Percentiles rank a stretch among this genome's conserved stretches.
Evolutionary conservation across 352 stramenopile genomes (phyloP).

Genomic region (Globisporangium acanthophoron): DNA sequence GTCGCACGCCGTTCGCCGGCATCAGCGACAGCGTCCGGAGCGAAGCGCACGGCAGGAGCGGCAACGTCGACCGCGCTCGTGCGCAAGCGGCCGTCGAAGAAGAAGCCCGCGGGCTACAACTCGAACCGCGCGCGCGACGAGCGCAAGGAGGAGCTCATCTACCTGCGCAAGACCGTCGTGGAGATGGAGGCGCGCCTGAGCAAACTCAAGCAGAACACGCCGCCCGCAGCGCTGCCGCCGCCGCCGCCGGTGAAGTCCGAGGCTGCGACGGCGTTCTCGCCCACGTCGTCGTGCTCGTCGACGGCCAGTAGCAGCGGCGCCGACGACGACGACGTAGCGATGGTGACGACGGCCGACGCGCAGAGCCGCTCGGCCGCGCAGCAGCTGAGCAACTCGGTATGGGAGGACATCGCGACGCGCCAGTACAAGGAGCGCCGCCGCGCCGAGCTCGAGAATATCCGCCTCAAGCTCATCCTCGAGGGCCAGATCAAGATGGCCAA

Average conservation of each 20-base stretch:
- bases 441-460: conserved; percentile 54
- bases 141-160: conserved; percentile 65
- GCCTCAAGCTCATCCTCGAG: conserved; percentile 41
- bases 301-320: conserved; percentile 11
- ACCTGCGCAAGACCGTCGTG: conserved; percentile 49
- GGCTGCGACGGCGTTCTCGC: background rate
- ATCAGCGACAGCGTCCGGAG: conserved; percentile 5
- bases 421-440: conserved; percentile 46
- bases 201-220: conserved; percentile 23
- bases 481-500: conserved; percentile 49
- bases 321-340: conserved; percentile 8
- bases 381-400: conserved; percentile 31
- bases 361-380: background rate
- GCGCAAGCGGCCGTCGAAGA: conserved; percentile 28
- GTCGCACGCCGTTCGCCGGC: background rate
- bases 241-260: background rate
- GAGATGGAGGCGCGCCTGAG: conserved; percentile 33
- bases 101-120: conserved; percentile 37
- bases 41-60: conserved; percentile 14
- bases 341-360: background rate
- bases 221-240: background rate
- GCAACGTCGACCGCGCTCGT: conserved; percentile 8
- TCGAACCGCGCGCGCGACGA: conserved; percentile 52
- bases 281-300: background rate
- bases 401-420: conserved; percentile 42